Conservation (phyloP, 2,329 filamentous ascomycete species). For the Calcarisporium arbuscula region DNA sequence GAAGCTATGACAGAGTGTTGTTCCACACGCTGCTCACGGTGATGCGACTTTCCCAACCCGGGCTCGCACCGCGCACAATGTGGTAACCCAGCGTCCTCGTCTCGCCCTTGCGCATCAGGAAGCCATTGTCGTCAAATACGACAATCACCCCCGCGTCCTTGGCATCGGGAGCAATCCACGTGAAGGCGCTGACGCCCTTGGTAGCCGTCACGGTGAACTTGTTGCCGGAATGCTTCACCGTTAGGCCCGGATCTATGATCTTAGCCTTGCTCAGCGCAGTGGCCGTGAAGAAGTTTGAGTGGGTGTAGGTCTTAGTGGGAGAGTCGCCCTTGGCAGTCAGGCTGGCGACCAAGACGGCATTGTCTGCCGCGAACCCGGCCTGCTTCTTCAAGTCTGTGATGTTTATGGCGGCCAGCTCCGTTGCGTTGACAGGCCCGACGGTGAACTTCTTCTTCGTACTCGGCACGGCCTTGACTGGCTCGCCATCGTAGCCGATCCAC, state of each 20-base stretch:
- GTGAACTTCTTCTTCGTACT: slow-evolving; percentile 4
- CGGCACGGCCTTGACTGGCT: slow-evolving; percentile 8
- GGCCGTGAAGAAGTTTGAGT: slow-evolving; percentile 9
- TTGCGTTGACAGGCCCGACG: slow-evolving; percentile 10
- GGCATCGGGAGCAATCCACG: slow-evolving; percentile 11
- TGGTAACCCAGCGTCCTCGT: slow-evolving; percentile 11
- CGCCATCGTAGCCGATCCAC: slow-evolving; percentile 7
- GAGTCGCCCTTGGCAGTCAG: slow-evolving; percentile 9
- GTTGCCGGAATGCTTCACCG: slow-evolving; percentile 5
- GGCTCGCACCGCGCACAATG: too few relatives aligned
- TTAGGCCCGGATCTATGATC: slow-evolving; percentile 9
- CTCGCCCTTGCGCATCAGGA: slow-evolving; percentile 9
- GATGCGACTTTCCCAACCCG: too few relatives aligned
- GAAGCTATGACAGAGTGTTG: too few relatives aligned
- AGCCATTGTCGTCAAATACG: slow-evolving; percentile 14
- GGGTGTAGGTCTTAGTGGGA: slow-evolving; percentile 8
- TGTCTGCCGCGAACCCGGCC: slow-evolving; percentile 2
- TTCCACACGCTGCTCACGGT: too few relatives aligned
- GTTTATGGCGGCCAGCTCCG: slow-evolving; percentile 5
- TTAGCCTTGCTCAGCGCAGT: slow-evolving; percentile 10
- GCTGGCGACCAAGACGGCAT: slow-evolving; percentile 9
- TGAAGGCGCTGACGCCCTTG: slow-evolving; percentile 10
- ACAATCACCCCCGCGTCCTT: slow-evolving; percentile 9
- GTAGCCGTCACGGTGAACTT: slow-evolving; percentile 12
- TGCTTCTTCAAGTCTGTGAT: slow-evolving; percentile 4